Conservation (phyloP, 208 protist species). For the Strigomonas oncopelti region DNA sequence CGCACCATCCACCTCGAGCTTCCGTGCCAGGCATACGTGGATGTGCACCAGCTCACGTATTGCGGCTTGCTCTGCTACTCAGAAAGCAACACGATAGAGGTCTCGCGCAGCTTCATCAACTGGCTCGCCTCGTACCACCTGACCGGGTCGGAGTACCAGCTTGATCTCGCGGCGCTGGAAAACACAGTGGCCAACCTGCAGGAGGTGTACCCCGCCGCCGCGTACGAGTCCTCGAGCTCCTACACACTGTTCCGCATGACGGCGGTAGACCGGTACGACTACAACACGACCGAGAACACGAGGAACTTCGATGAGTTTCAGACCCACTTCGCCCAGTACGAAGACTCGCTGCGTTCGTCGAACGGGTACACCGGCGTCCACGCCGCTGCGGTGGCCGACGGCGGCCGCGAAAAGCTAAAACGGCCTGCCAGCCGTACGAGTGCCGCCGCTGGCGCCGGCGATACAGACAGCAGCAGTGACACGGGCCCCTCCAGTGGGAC, state of each 20-base stretch:
- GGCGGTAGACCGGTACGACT: slow-evolving; percentile 13
- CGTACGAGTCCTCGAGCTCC: not conserved
- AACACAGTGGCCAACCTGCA: too few relatives aligned
- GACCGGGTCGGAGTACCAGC: not conserved
- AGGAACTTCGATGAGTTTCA: slow-evolving; percentile 14
- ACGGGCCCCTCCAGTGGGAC: too few relatives aligned
- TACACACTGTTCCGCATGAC: slow-evolving; percentile 1
- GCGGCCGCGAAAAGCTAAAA: too few relatives aligned
- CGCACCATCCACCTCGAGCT: slow-evolving; percentile 19
- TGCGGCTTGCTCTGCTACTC: slow-evolving; percentile 22
- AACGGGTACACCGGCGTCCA: not conserved
- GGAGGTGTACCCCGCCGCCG: too few relatives aligned
- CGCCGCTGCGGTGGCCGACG: too few relatives aligned
- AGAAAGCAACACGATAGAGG: not conserved
- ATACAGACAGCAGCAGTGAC: too few relatives aligned
- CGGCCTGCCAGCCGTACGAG: too few relatives aligned
- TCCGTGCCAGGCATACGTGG: slow-evolving; percentile 14
- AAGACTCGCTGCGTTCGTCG: not conserved
- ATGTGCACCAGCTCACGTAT: slow-evolving; percentile 32
- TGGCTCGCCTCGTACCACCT: not conserved
- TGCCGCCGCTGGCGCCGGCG: too few relatives aligned
- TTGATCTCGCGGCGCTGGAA: too few relatives aligned
- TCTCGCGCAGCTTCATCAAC: not conserved
- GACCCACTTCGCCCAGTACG: slow-evolving; percentile 1
- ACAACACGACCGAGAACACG: slow-evolving; percentile 22